Base-by-base conservation (phyloP, 108 stramenopile genomes). In the Cyclostephanos invisitatus region DNA sequence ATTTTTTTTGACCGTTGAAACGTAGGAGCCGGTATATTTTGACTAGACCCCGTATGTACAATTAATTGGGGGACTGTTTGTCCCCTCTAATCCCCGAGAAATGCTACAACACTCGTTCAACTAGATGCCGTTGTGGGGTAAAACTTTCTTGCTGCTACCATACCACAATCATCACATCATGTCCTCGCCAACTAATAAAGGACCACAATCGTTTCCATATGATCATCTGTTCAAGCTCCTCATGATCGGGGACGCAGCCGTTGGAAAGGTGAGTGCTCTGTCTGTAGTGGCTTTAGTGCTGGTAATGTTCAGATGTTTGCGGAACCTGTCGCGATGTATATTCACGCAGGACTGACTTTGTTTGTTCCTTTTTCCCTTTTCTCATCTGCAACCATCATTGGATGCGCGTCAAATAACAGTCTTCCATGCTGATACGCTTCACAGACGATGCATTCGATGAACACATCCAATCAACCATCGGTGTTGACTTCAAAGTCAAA, bases 141-240 rank as follows among this genome's bases (percentile, higher is more conserved):
- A 36, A 36, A 36, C 36, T 42, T 8, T 42, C 8, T 4, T 42
- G 40, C 40, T 42, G 40, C 40, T 11, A 4, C 12, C 40, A 11
- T 42, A 46, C 2, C 0, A 32, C 32, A 32, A 32, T 32, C 32
- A 51, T 8, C 27, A 18, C 68, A 70, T 11, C 11, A 74, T 72
- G 70, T 72, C 73, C 36, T 56, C 75, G 24, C 12, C 70, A 51
- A 17, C 57, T 3, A 58, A 67, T 29, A 70, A 70, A 70, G 68
- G 72, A 46, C 83, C 89, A 18, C 84, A 90, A 84, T 73, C 86
- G 21, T 92, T 92, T 78, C 93, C 93, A n/a, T 96, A 95, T 74
- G 98, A 99, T 75, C 97, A 98, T 75, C 83, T 99, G 53, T 99
- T 99, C 82, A 99, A 99, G 72, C 87, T 99, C 36, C 72, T 99